Conservation (phyloP, 1,139 yeast species). For the Kodamaea sp. region DNA sequence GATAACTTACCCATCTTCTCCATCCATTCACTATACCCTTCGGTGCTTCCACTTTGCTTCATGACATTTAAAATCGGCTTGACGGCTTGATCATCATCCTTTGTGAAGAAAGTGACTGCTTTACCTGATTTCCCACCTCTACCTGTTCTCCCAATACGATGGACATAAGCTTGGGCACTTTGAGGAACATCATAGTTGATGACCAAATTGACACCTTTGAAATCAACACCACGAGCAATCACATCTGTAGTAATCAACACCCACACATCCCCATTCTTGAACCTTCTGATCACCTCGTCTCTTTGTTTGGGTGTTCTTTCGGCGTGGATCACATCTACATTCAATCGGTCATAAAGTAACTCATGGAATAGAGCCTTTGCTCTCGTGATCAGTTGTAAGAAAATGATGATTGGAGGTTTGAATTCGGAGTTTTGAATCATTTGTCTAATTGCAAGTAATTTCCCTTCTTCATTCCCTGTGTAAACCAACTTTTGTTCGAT, state of each 20-base stretch:
- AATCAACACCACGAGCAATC: slow-evolving; percentile 93
- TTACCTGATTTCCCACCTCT: slow-evolving; percentile 86
- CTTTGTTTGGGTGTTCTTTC: slow-evolving; percentile 90
- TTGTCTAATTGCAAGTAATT: slow-evolving; percentile 84
- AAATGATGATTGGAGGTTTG: slow-evolving; percentile 89
- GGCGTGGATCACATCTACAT: slow-evolving; percentile 94
- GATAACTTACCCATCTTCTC: slow-evolving; percentile 65
- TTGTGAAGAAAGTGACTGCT: slow-evolving; percentile 91
- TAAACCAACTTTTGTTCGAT: slow-evolving; percentile 83
- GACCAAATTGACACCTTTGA: slow-evolving; percentile 90
- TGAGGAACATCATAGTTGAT: slow-evolving; percentile 96
- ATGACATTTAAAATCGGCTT: slow-evolving; percentile 89
- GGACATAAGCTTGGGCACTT: slow-evolving; percentile 92
- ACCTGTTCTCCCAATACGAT: slow-evolving; percentile 98
- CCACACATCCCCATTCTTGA: slow-evolving; percentile 90
- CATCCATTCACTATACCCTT: slow-evolving; percentile 78
- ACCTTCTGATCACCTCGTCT: slow-evolving; percentile 77
- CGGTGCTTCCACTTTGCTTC: slow-evolving; percentile 83
- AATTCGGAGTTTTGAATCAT: slow-evolving; percentile 81
- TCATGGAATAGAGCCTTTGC: slow-evolving; percentile 96
- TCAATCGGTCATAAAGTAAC: slow-evolving; percentile 80
- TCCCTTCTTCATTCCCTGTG: slow-evolving; percentile 95
- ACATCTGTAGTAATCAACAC: slow-evolving; percentile 96
- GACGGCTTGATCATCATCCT: slow-evolving; percentile 73
- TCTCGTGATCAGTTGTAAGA: slow-evolving; percentile 86